Conservation (phyloP, 345 rosid genomes). For the Aurinia saxatilis region DNA sequence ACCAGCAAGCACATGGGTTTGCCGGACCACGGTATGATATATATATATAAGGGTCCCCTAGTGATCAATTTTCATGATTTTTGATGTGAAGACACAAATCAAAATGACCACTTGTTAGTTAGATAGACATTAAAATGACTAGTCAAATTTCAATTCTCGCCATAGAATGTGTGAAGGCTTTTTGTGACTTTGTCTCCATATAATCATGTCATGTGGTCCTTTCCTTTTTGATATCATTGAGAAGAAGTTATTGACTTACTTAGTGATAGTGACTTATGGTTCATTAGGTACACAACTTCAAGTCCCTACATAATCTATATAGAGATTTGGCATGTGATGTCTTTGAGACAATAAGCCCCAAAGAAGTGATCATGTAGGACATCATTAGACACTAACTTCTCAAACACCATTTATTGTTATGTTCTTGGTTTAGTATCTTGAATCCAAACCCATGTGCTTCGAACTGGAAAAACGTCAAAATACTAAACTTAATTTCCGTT, state of each 20-base stretch:
- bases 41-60: constrained; percentile 17
- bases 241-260: constrained; percentile 9
- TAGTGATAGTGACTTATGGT: constrained; percentile 22
- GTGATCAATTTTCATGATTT: constrained; percentile 7
- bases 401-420: constrained; percentile 25
- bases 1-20: constrained; percentile 30
- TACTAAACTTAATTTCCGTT: not conserved
- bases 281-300: constrained; percentile 26
- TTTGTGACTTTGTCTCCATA: constrained; percentile 12
- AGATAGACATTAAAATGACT: constrained; percentile 15
- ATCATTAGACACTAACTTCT: constrained; percentile 24
- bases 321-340: constrained; percentile 25
- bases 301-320: constrained; percentile 27
- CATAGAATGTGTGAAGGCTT: constrained; percentile 20
- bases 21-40: constrained; percentile 28
- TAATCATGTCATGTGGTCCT: constrained; percentile 27
- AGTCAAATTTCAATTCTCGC: constrained; percentile 23
- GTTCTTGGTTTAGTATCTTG: constrained; percentile 27
- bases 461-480: not conserved
- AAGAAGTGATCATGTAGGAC: constrained; percentile 26
- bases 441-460: constrained; percentile 25
- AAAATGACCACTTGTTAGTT: constrained; percentile 26
- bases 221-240: constrained; percentile 16
- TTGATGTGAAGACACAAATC: constrained; percentile 14
- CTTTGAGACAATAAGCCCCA: constrained; percentile 22